Conservation (phyloP, 2,329 filamentous ascomycete species). For the Verticillium isaacii region DNA sequence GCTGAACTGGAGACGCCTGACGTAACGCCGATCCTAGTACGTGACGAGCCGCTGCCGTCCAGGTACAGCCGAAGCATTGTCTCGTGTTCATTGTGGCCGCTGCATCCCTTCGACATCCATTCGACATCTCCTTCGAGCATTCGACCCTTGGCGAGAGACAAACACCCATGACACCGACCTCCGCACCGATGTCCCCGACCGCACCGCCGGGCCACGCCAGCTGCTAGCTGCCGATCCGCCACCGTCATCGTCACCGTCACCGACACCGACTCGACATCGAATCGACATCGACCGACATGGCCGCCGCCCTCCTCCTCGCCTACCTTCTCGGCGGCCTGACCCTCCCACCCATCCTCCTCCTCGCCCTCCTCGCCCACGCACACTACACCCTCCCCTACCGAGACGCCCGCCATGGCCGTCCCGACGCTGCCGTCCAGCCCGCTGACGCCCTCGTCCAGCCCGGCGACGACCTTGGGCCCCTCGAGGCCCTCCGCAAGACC, state of each 20-base stretch:
- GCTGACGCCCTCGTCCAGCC: conserved; percentile 32
- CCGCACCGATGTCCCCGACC: no score
- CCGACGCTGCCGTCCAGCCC: conserved; percentile 31
- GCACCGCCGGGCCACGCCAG: no score
- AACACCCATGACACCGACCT: no score
- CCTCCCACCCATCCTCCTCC: conserved; percentile 70
- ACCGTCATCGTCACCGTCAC: not conserved
- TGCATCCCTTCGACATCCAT: no score
- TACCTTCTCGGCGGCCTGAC: conserved; percentile 87
- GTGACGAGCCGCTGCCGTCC: no score
- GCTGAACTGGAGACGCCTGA: no score
- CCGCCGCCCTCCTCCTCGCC: conserved; percentile 58
- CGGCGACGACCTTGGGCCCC: conserved; percentile 59
- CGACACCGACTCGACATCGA: not conserved
- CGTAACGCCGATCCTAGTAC: no score
- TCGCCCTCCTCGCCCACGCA: conserved; percentile 57
- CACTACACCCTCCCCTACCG: conserved; percentile 61
- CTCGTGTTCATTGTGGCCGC: no score
- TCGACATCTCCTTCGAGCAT: not conserved
- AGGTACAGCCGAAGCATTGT: no score
- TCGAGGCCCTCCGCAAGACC: conserved; percentile 52
- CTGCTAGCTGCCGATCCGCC: no score
- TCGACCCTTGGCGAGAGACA: no score
- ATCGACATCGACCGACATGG: conserved; percentile 31
- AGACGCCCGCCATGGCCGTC: conserved; percentile 17